Percentiles rank a stretch among this genome's conserved stretches.
phyloP scores from a whole-genome alignment of 2,329 filamentous ascomycete species.

The Tolypocladium album region DNA sequence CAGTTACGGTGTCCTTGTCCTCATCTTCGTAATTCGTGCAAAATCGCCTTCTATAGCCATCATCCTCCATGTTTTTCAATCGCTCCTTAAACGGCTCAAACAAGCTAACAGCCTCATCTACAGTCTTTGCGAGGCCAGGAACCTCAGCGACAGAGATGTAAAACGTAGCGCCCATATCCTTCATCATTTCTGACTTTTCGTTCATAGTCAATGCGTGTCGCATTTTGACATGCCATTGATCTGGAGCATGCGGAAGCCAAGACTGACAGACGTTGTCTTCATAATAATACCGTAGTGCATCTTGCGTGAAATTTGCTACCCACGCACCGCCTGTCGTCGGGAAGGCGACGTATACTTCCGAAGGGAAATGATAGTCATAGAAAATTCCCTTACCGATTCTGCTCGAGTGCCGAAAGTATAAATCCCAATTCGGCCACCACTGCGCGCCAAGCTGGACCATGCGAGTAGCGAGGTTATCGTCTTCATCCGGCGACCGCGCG shows the following conservation, averaged over 20 bases:
- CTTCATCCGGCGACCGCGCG: background rate
- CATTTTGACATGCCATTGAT: background rate
- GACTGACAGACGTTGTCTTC: background rate
- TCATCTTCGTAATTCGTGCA: background rate
- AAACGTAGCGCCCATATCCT: background rate
- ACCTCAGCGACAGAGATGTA: background rate
- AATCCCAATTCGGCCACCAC: background rate
- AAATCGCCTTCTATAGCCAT: background rate
- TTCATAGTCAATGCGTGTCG: background rate
- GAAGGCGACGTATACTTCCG: background rate
- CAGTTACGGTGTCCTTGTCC: background rate
- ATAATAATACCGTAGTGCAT: background rate
- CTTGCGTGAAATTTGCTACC: background rate
- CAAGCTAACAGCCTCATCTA: background rate
- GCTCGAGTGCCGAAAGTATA: background rate
- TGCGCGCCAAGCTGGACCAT: background rate
- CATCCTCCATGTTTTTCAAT: background rate
- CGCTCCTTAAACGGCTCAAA: background rate
- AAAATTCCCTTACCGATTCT: background rate
- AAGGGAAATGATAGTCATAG: background rate
- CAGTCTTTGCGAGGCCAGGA: background rate
- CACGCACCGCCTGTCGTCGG: background rate
- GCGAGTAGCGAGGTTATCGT: background rate
- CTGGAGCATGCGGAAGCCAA: background rate
- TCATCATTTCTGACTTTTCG: background rate